Base-by-base conservation (phyloP, 1,284 basidiomycete genomes). In the Pascua sp. region DNA sequence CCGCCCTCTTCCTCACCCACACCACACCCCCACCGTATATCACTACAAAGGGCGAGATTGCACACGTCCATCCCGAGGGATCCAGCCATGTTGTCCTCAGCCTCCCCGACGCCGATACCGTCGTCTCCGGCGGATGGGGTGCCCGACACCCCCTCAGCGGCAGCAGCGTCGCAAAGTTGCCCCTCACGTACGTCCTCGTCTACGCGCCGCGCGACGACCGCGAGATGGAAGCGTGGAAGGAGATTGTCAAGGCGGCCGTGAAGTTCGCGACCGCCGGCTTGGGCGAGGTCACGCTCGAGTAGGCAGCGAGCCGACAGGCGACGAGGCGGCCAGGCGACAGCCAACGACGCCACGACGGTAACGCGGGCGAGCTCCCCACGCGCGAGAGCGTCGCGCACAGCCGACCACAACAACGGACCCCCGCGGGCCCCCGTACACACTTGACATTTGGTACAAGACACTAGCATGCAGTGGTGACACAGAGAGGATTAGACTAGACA, bases 221-320 rank as follows among this genome's bases (percentile, higher is more conserved):
- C 24, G 50, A 51, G 42, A n/a, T 51, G 11, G 18, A 44, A 36
- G 50, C 38, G 50, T 51, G 50, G 50, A 51, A 44, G 50, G 44
- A 38, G 42, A 44, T 51, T 18, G 50, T 42, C 4, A 17, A 44
- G 16, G 50, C 50, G 8, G 10, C 32, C 5, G 50, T 36, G n/a
- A 17, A 11, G 42, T 51, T 44, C 37, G 44, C 37, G 24, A 36
- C 32, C n/a, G 50, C 50, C 11, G 36, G 38, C 13, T 51, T 38
- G 49, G 41, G 24, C 24, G 24, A 32, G 24, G 24, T 32, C 24
- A 32, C 24, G 24, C 24, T 32, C 24, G 24, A 32, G 24, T 32
- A 32, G 24, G 24, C 24, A 32, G 24, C 24, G 7, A 7, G 24
- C 24, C 24, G 24, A 32, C 24, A n/a, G 24, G 24, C 7, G 24